A percentile compares a stretch with the other conserved stretches of the same genome.
Conservation (phyloP, 192 early-diverging fungal genomes). For the Neocallimastix lanati region DNA sequence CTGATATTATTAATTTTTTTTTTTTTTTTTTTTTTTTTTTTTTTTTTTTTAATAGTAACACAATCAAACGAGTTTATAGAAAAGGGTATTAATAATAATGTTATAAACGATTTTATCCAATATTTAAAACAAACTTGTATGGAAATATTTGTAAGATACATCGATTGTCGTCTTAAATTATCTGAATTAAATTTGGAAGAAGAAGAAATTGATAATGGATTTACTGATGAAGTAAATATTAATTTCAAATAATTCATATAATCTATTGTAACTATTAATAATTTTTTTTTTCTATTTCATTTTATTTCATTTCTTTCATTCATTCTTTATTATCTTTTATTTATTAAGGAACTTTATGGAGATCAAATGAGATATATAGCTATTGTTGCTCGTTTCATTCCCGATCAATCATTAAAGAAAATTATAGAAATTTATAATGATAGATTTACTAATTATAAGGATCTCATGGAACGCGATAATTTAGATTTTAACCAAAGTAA, state of each 20-base stretch:
- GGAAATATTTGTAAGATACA: not conserved
- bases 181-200: not conserved
- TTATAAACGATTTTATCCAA: not conserved
- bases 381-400: conserved; percentile 36
- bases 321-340: no score
- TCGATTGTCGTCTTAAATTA: not conserved
- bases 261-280: no score
- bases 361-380: conserved; percentile 53
- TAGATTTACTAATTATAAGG: conserved; percentile 20
- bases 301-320: no score
- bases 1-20: no score
- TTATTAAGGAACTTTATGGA: conserved; percentile 38
- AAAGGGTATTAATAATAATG: not conserved
- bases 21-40: no score
- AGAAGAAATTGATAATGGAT: not conserved
- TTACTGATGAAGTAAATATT: not conserved
- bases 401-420: conserved; percentile 20
- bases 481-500: conserved; percentile 10
- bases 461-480: conserved; percentile 16
- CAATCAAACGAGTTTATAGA: not conserved
- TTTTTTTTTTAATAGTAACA: not conserved
- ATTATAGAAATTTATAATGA: conserved; percentile 29
- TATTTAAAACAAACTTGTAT: not conserved
- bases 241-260: no score
- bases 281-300: no score